Evolutionary conservation across 2,329 filamentous ascomycete genomes (phyloP).

Genomic region (Huntiella savannae): DNA sequence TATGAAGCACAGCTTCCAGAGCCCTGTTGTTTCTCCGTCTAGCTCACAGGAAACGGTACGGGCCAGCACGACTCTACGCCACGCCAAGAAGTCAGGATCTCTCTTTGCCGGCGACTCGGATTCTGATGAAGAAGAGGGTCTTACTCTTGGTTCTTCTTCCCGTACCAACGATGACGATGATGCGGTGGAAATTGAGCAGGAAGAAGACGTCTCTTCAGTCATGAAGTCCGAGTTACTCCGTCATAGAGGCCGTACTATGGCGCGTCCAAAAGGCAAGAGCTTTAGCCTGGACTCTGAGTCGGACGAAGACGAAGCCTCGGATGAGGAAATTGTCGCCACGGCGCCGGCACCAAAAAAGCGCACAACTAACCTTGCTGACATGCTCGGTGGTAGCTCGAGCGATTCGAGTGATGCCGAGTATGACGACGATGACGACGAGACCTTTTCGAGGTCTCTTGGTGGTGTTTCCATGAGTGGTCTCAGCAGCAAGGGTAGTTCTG

Average conservation of each 20-base stretch:
- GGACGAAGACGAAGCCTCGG: slow-evolving; percentile 6
- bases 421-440: slow-evolving; percentile 17
- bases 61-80: slow-evolving; percentile 23
- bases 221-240: slow-evolving; percentile 11
- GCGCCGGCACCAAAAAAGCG: background rate
- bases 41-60: slow-evolving; percentile 62
- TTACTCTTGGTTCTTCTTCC: too few species aligned
- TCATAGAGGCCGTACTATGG: slow-evolving; percentile 1
- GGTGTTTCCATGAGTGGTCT: slow-evolving; percentile 4
- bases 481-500: background rate
- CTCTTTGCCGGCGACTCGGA: slow-evolving; percentile 35
- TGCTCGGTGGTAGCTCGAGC: background rate
- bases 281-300: slow-evolving; percentile 12
- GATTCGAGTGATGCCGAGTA: slow-evolving; percentile 2
- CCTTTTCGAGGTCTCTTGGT: slow-evolving; percentile 6
- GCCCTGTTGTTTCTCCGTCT: slow-evolving; percentile 45
- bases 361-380: too few species aligned
- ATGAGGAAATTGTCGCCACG: background rate
- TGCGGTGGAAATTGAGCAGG: slow-evolving; percentile 18
- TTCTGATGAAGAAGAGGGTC: too few species aligned
- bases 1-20: slow-evolving; percentile 40
- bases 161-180: slow-evolving; percentile 32
- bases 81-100: slow-evolving; percentile 45
- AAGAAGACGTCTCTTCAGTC: slow-evolving; percentile 3
- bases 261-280: slow-evolving; percentile 12